phyloP scores from a whole-genome alignment of 1,139 yeast species.

The Suhomyces anneliseae region DNA sequence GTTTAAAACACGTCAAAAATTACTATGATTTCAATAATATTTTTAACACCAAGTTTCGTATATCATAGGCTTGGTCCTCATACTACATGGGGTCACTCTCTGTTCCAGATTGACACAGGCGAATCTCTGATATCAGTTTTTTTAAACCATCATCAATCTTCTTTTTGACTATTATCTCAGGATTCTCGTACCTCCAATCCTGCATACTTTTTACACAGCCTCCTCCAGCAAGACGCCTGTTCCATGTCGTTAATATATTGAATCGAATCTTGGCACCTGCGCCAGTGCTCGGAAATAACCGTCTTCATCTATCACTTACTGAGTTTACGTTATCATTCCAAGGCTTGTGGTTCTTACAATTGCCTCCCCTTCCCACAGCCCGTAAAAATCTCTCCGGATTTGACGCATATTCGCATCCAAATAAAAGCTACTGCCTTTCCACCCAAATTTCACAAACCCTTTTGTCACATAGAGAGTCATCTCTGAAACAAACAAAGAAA shows the following conservation, averaged over 20 bases:
- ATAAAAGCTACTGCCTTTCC: background rate
- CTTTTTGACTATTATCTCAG: background rate
- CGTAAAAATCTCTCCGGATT: background rate
- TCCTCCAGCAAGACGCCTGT: background rate
- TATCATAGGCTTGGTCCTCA: too few species aligned
- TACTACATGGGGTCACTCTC: too few species aligned
- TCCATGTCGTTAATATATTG: background rate
- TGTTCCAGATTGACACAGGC: too few species aligned
- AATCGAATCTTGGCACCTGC: slow-evolving; percentile 2
- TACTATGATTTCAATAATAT: too few species aligned
- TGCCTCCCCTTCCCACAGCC: background rate
- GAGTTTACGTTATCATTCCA: background rate
- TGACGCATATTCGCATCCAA: background rate
- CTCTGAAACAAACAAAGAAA: too few species aligned
- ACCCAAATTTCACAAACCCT: background rate
- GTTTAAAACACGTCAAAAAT: too few species aligned
- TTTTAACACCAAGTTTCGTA: too few species aligned
- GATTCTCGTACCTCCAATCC: background rate
- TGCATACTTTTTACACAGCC: slow-evolving; percentile 1
- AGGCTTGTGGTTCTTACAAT: background rate
- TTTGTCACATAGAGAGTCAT: too few species aligned
- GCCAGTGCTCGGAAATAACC: background rate
- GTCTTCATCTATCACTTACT: background rate
- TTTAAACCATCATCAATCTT: too few species aligned
- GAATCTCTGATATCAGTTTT: too few species aligned